Evolutionary conservation across 177 flowering plant genomes (phyloP).

Genomic region (Vitis hybrid): DNA sequence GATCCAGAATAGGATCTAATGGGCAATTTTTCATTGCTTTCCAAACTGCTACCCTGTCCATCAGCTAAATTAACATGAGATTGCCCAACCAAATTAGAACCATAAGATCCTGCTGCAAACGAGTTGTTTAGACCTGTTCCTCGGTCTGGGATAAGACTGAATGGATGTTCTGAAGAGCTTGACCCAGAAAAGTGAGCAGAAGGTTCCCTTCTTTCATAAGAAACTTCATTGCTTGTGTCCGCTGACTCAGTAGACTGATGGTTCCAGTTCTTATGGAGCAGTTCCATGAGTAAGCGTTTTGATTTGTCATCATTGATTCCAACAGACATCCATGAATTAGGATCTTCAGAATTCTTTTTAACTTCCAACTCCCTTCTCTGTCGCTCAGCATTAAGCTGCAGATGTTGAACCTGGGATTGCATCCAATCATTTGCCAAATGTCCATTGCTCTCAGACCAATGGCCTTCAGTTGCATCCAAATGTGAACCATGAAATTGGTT

Average conservation of each 20-base stretch:
- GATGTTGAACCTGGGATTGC: slow-evolving; percentile 57
- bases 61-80: slow-evolving; percentile 29
- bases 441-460: slow-evolving; percentile 51
- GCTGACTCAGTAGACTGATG: slow-evolving; percentile 32
- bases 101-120: slow-evolving; percentile 41
- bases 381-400: slow-evolving; percentile 54
- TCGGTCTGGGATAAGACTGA: slow-evolving; percentile 38
- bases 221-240: slow-evolving; percentile 27
- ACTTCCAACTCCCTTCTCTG: slow-evolving; percentile 49
- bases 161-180: slow-evolving; percentile 39
- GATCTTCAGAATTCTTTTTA: slow-evolving; percentile 41
- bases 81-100: slow-evolving; percentile 35
- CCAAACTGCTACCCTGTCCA: slow-evolving; percentile 33
- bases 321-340: slow-evolving; percentile 56
- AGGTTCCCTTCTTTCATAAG: slow-evolving; percentile 44
- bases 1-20: slow-evolving; percentile 43
- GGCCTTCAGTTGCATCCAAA: slow-evolving; percentile 48
- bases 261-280: slow-evolving; percentile 54
- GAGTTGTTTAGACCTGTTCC: slow-evolving; percentile 36
- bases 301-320: slow-evolving; percentile 53
- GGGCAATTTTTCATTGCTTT: slow-evolving; percentile 34
- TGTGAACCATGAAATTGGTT: slow-evolving; percentile 48
- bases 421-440: slow-evolving; percentile 50
- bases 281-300: slow-evolving; percentile 56
- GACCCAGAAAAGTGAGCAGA: slow-evolving; percentile 46